Evolutionary conservation across 2,329 filamentous ascomycete genomes (phyloP).

Genomic region (Dothiorella sarmentorum): DNA sequence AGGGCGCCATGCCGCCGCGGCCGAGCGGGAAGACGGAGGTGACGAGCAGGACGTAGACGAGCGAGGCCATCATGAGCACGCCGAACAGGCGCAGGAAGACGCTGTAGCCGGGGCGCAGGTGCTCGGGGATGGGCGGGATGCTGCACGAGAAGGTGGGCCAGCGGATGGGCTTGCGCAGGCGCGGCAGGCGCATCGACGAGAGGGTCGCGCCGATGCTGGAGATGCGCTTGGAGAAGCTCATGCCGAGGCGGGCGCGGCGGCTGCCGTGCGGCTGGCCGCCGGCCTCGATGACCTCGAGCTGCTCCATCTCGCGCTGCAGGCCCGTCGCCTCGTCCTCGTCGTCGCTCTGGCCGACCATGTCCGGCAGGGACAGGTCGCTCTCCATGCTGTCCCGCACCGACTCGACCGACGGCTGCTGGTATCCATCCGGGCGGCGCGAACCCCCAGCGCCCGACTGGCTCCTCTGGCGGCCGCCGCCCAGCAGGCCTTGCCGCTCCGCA

Average conservation of each 20-base stretch:
- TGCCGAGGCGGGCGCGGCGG: slow-evolving; percentile 31
- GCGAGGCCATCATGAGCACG: slow-evolving; percentile 67
- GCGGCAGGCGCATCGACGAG: slow-evolving; percentile 52
- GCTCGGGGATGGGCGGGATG: slow-evolving; percentile 44
- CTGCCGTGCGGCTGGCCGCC: slow-evolving; percentile 29
- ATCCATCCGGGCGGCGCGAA: slow-evolving; percentile 36
- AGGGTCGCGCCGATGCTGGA: slow-evolving; percentile 55
- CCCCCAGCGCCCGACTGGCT: not conserved
- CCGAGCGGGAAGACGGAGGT: slow-evolving; percentile 76
- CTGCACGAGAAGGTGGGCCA: slow-evolving; percentile 31
- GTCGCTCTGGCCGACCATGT: slow-evolving; percentile 48
- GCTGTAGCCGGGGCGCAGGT: slow-evolving; percentile 56
- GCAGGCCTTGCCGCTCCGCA: slow-evolving; percentile 73
- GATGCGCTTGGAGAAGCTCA: slow-evolving; percentile 55
- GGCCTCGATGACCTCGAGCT: slow-evolving; percentile 51
- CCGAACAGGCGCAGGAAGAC: slow-evolving; percentile 71
- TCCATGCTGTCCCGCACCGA: slow-evolving; percentile 66
- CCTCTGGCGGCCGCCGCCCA: slow-evolving; percentile 43
- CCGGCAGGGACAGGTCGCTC: slow-evolving; percentile 49
- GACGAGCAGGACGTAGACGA: slow-evolving; percentile 82
- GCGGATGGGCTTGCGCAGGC: slow-evolving; percentile 26
- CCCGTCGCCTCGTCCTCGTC: slow-evolving; percentile 53
- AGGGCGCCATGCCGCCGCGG: slow-evolving; percentile 64
- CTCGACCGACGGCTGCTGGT: slow-evolving; percentile 74
- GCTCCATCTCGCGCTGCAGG: slow-evolving; percentile 77